Evolutionary conservation across 495 filamentous ascomycete genomes (phyloP), one percentile per base, ranked within the genome.

Genomic region (Letharia lupina): DNA sequence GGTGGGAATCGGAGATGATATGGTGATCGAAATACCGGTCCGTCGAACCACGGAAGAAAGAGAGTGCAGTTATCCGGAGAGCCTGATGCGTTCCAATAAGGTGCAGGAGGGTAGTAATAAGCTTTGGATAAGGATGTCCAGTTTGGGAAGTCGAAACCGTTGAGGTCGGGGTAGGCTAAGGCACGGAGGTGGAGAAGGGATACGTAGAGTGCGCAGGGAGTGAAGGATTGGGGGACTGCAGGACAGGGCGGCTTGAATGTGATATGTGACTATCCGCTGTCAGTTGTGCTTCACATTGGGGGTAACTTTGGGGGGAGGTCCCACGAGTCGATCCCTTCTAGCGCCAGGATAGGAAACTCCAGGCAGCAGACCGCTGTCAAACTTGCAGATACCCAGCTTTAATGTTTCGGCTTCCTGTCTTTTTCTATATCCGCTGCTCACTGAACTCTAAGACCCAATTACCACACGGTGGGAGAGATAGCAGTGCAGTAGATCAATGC

Each of bases 291-390:
- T 37, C 15, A 15, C 33, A 54, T 33, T 33, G 50, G 12, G 37
- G 50, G 15, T 54, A 3, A 2, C 5, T 23, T 28, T 33, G 13
- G 50, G 50, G 50, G 11, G 2, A 33, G 28, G 28, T 54, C 23
- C 23, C 23, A 16, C 6, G 2, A 20, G 2, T 37, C 33, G 13
- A 18, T 20, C 33, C 54, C 6, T 8, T 20, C 33, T 37, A 37
- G 3, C 3, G 16, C 54, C 33, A 11, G 16, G n/a, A 35, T 20
- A 57, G 33, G 54, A 35, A 57, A 57, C 54, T 37, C 31, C 54
- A 57, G 0, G 54, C 54, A 57, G 33, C 54, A 20, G 33, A 37
- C 63, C 63, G 63, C 63, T 65, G 63, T 60, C 63, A 65, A 42
- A 47, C 54, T 1, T 60, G 63, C 63, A 65, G 54, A 37, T 47